phyloP scores from a whole-genome alignment of 2,329 filamentous ascomycete genomes.

The Aspergillus intermedius region DNA sequence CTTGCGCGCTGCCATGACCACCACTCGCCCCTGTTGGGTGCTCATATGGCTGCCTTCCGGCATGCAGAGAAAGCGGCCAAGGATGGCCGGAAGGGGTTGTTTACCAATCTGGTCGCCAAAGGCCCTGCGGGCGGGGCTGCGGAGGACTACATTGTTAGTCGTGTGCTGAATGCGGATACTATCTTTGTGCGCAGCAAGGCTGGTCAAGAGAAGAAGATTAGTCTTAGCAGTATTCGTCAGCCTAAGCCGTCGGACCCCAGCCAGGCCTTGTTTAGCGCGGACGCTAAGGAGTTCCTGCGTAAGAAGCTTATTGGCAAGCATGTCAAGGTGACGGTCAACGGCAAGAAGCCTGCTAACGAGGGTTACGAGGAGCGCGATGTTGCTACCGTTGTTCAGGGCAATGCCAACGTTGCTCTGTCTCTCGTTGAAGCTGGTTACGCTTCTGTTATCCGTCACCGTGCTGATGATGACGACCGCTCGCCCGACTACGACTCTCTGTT shows the following conservation, averaged over 20 bases:
- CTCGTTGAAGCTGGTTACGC: constrained; percentile 91
- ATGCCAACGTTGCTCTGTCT: constrained; percentile 76
- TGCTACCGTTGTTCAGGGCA: constrained; percentile 74
- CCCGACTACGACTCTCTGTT: constrained; percentile 73
- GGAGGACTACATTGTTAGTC: constrained; percentile 74
- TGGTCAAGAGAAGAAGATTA: constrained; percentile 81
- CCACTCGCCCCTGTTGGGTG: constrained; percentile 85
- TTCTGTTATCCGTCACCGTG: constrained; percentile 88
- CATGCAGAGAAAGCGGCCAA: constrained; percentile 83
- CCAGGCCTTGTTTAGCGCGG: constrained; percentile 80
- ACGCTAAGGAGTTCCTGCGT: constrained; percentile 92
- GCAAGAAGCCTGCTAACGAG: constrained; percentile 80
- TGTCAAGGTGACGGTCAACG: constrained; percentile 81
- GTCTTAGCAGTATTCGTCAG: constrained; percentile 84
- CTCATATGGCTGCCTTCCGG: constrained; percentile 78
- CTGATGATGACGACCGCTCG: constrained; percentile 89
- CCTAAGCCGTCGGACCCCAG: constrained; percentile 83
- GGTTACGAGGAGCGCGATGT: constrained; percentile 94
- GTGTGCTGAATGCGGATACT: constrained; percentile 83
- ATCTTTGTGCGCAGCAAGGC: constrained; percentile 79
- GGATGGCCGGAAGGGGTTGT: constrained; percentile 67
- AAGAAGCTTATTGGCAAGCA: constrained; percentile 96
- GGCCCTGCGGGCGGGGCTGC: constrained; percentile 54
- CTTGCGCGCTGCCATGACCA: constrained; percentile 90
- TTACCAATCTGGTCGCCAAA: constrained; percentile 68